A percentile compares a stretch with the other conserved stretches of the same genome.
These are phyloP conservation scores for Colletotrichum sp. DNA, from an alignment of 2,329 filamentous ascomycete species.

Conservation along the genomic window DNA sequence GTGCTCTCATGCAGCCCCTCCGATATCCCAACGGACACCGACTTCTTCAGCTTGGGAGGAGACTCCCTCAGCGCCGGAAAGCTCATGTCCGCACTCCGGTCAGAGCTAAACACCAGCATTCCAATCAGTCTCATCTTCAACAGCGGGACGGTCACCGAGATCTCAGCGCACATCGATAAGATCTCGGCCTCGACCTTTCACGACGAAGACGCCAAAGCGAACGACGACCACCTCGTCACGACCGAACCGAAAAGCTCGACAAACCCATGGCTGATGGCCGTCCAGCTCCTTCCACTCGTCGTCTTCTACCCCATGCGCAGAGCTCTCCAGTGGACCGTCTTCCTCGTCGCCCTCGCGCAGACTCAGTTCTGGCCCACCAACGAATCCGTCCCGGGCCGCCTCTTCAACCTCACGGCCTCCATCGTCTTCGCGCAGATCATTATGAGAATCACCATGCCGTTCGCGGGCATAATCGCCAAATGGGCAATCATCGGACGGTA, in stretches of 20 bases:
- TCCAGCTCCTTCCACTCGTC: constrained; percentile 56
- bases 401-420: constrained; percentile 52
- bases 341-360: constrained; percentile 51
- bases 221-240: constrained; percentile 29
- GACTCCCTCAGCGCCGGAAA: constrained; percentile 59
- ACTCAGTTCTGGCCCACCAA: constrained; percentile 45
- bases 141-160: constrained; percentile 45
- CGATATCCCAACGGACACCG: constrained; percentile 44
- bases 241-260: constrained; percentile 52
- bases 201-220: neutral
- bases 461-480: constrained; percentile 55
- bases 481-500: constrained; percentile 61
- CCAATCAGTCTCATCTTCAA: constrained; percentile 59
- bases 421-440: constrained; percentile 47
- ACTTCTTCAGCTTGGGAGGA: constrained; percentile 59
- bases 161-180: constrained; percentile 42
- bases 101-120: constrained; percentile 51
- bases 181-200: constrained; percentile 7
- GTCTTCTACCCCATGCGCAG: constrained; percentile 56
- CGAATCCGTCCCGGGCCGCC: constrained; percentile 44
- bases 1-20: constrained; percentile 44
- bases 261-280: constrained; percentile 49
- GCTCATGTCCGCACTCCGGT: constrained; percentile 55
- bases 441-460: constrained; percentile 44
- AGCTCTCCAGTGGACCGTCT: constrained; percentile 57